Percentiles rank a stretch among this genome's conserved stretches.
Conservation (phyloP, 768 basidiomycete genomes). For the Suillus sp. region DNA sequence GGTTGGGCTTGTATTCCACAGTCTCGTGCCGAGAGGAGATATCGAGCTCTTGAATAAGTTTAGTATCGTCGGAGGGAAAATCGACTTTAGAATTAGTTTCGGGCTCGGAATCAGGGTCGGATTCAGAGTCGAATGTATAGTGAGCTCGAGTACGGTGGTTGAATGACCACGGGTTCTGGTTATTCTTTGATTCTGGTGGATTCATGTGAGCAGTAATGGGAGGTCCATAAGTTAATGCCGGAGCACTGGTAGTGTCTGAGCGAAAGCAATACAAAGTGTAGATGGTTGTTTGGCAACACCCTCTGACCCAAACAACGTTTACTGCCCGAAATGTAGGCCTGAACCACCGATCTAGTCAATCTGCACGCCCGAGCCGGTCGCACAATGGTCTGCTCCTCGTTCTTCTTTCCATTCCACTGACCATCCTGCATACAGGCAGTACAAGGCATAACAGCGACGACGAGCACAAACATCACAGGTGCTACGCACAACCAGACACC, state of each 20-base stretch:
- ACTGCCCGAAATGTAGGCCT: background rate
- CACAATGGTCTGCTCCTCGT: background rate
- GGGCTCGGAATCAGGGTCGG: slow-evolving; percentile 25
- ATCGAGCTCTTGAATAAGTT: slow-evolving; percentile 53
- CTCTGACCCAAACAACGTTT: slow-evolving; percentile 6
- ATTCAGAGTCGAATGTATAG: slow-evolving; percentile 19
- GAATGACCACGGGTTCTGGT: slow-evolving; percentile 29
- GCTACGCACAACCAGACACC: slow-evolving; percentile 16
- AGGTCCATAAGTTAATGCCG: background rate
- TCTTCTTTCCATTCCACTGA: background rate
- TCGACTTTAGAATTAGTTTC: slow-evolving; percentile 13
- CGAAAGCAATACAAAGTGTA: background rate
- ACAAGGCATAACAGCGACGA: slow-evolving; percentile 16
- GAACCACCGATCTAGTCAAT: background rate
- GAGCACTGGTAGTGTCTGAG: background rate
- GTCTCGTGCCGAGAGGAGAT: slow-evolving; percentile 59
- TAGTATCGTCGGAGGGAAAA: slow-evolving; percentile 26
- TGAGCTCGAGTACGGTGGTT: slow-evolving; percentile 21
- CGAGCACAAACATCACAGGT: slow-evolving; percentile 19
- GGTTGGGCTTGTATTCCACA: slow-evolving; percentile 71
- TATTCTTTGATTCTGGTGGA: background rate
- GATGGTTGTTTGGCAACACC: slow-evolving; percentile 7
- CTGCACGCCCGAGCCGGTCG: background rate
- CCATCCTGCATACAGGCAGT: slow-evolving; percentile 6
- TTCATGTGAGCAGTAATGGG: background rate